Base-by-base conservation (phyloP, 1,139 yeast genomes). In the Zhuliangozyma parablackwelliae region DNA sequence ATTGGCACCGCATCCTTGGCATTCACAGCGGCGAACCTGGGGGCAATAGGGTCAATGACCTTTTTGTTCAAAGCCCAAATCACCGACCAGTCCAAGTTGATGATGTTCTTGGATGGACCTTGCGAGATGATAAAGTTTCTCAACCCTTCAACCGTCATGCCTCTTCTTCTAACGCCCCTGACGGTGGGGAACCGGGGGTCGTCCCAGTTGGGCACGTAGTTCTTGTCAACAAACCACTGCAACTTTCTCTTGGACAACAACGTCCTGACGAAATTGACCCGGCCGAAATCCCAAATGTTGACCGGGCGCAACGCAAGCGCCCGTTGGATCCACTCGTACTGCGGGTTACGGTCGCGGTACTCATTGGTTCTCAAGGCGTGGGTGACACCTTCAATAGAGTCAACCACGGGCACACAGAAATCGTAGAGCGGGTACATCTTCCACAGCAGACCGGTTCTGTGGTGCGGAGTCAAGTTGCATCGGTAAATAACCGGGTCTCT, bases 181-280 rank as follows among this genome's bases (percentile, higher is more conserved):
- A 90, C 96, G 34, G 98, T 92, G 50, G 98, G 98, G 89, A 92
- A 92, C 64, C 98, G 79, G 53, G 98, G 97, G 65, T 92, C 98
- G 58, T 90, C 96, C 98, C 98, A 92, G 67, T 88, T 89, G 28
- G 76, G 55, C 43, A 92, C 98, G 51, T 82, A 74, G 29, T 77
- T 69, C 61, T 87, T 83, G 71, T 92, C 97, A 47, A 92, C 97
- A 63, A 92, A 88, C 97, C 97, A 90, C 71, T 92, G 97, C 57
- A 92, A 75, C 73, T 92, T 92, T 73, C 98, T 84, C 82, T 92
- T 92, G 44, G 96, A 87, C 47, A 92, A 72, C 57, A 92, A 72
- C 24, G 98, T 92, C 72, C 97, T 82, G 44, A 90, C 88, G 57
- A 92, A 90, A 75, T 90, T 92, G 57, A 92, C 90, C 67, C 97